Percentiles rank a stretch among this genome's conserved stretches.
These are phyloP conservation scores for Pistacia integerrima DNA, from an alignment of 345 rosid species.

Conservation along the genomic window DNA sequence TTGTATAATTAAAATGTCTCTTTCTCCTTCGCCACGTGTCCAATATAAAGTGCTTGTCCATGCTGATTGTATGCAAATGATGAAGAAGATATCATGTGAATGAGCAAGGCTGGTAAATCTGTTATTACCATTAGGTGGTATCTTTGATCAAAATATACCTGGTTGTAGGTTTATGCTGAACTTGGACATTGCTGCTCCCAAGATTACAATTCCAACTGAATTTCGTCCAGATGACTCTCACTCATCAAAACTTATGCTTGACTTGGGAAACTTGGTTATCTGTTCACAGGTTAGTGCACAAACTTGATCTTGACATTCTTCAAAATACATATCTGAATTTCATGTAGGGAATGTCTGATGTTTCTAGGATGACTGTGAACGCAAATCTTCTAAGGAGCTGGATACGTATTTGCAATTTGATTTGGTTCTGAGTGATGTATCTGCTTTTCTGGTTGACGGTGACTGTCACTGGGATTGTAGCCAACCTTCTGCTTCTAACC, in stretches of 20 bases:
- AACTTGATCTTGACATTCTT: slow-evolving; percentile 9
- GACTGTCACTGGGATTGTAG: slow-evolving; percentile 88
- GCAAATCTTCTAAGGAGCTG: slow-evolving; percentile 51
- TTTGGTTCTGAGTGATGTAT: slow-evolving; percentile 88
- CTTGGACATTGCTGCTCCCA: slow-evolving; percentile 98
- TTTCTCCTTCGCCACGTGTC: background rate
- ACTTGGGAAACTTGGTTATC: slow-evolving; percentile 91
- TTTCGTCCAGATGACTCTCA: slow-evolving; percentile 68
- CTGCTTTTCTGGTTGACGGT: slow-evolving; percentile 95
- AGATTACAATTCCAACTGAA: slow-evolving; percentile 94
- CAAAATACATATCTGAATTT: slow-evolving; percentile 6
- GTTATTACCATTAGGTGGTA: background rate
- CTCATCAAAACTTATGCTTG: slow-evolving; percentile 90
- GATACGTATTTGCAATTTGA: slow-evolving; percentile 89
- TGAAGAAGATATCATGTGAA: background rate
- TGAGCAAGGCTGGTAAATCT: background rate
- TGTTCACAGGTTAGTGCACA: slow-evolving; percentile 68
- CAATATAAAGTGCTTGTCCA: background rate
- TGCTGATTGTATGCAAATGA: background rate
- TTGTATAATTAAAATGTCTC: slow-evolving; percentile 8
- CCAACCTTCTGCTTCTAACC: slow-evolving; percentile 39
- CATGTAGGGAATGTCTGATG: slow-evolving; percentile 17
- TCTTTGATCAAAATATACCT: slow-evolving; percentile 14
- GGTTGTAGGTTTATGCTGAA: slow-evolving; percentile 80
- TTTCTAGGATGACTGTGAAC: slow-evolving; percentile 70